phyloP scores from a whole-genome alignment of 1,139 yeast genomes.

The Kodamaea alishanica region DNA sequence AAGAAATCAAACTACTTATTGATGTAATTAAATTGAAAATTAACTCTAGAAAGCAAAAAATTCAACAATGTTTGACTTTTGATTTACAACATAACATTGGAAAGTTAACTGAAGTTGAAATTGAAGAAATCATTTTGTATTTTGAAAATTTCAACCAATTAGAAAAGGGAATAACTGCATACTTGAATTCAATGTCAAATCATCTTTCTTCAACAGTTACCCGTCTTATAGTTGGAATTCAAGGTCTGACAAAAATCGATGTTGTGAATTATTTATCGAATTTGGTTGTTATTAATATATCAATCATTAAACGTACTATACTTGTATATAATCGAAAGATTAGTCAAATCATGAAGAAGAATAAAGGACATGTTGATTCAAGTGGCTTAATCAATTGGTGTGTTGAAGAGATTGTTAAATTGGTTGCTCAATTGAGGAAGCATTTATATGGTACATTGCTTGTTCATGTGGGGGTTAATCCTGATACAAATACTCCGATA shows the following conservation, averaged over 20 bases:
- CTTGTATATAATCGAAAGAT: conserved; percentile 32
- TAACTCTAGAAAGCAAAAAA: conserved; percentile 32
- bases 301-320: conserved; percentile 38
- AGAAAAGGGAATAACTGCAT: conserved; percentile 37
- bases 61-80: conserved; percentile 38
- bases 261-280: conserved; percentile 44
- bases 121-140: conserved; percentile 32
- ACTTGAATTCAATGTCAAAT: conserved; percentile 35
- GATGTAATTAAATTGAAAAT: conserved; percentile 41
- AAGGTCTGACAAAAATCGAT: conserved; percentile 46
- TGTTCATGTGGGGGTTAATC: conserved; percentile 21
- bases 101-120: conserved; percentile 29
- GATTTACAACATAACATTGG: conserved; percentile 37
- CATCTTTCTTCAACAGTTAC: conserved; percentile 34
- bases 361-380: conserved; percentile 33
- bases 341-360: conserved; percentile 31
- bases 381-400: conserved; percentile 63
- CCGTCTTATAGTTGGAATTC: conserved; percentile 38
- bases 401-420: conserved; percentile 58
- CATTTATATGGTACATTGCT: conserved; percentile 66
- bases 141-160: conserved; percentile 38
- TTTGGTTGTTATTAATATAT: conserved; percentile 39
- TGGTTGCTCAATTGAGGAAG: conserved; percentile 57
- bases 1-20: conserved; percentile 35
- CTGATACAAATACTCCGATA: conserved; percentile 25